phyloP scores from a whole-genome alignment of 2,329 filamentous ascomycete species.

The Thelonectria blattea region DNA sequence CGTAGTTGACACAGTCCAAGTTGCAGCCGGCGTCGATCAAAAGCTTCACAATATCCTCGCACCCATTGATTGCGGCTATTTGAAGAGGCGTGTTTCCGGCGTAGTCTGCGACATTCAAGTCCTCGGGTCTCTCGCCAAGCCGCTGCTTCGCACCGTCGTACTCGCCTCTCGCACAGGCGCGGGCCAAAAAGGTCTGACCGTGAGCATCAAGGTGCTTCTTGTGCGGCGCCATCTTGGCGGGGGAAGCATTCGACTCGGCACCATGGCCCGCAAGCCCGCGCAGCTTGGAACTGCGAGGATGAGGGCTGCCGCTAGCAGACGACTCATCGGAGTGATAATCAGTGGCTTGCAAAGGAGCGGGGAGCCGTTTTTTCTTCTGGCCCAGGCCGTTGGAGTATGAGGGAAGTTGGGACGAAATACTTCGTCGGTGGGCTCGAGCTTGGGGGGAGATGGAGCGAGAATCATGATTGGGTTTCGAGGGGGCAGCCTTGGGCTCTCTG shows the following conservation, averaged over 20 bases:
- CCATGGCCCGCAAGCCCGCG: conserved; percentile 60
- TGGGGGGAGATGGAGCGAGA: conserved; percentile 65
- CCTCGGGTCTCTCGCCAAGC: conserved; percentile 79
- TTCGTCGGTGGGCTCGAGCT: conserved; percentile 64
- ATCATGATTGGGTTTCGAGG: conserved; percentile 43
- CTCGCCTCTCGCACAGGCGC: conserved; percentile 86
- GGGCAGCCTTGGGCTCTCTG: conserved; percentile 43
- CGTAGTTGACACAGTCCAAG: conserved; percentile 77
- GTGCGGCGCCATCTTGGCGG: conserved; percentile 72
- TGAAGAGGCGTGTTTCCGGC: conserved; percentile 96
- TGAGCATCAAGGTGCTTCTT: conserved; percentile 93
- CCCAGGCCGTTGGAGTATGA: conserved; percentile 61
- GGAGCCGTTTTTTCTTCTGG: conserved; percentile 66
- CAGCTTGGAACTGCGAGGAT: conserved; percentile 63
- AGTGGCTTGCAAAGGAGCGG: conserved; percentile 65
- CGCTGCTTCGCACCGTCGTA: conserved; percentile 78
- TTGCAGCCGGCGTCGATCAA: conserved; percentile 85
- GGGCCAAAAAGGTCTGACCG: conserved; percentile 87
- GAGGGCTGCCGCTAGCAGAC: conserved; percentile 64
- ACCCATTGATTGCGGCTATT: conserved; percentile 87
- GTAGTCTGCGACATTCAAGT: conserved; percentile 88
- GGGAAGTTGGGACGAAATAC: conserved; percentile 67
- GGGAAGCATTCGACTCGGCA: conserved; percentile 66
- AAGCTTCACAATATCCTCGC: conserved; percentile 84
- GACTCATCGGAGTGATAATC: conserved; percentile 74